Base-by-base conservation (phyloP, 371 early-diverging fungal genomes). In the Zancudomyces culisetae region DNA sequence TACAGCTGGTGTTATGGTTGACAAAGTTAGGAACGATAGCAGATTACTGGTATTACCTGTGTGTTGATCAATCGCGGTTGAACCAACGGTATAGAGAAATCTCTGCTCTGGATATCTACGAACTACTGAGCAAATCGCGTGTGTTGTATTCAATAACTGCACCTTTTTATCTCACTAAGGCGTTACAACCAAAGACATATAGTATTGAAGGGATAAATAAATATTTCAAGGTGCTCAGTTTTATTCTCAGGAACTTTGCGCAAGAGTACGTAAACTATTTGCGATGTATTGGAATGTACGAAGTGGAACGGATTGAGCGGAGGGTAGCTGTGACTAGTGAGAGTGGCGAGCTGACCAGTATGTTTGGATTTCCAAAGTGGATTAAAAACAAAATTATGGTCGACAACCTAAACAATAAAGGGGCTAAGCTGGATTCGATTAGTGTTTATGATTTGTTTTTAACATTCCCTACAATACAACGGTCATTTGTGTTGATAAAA, bases 21-120 rank as follows among this genome's bases (percentile, higher is more conserved):
- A 67, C 66, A 39, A 67, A 65, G 55, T 55, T 66, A 20, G 66
- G 61, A 59, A 49, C 51, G 27, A 63, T 66, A 27, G 66, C 66
- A n/a, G 66, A 66, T 51, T 59, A 55, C 43, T 66, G 66, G 66
- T 55, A 61, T 27, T 50, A 55, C 43, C 52, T 67, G 18, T 58
- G 58, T 28, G n/a, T n/a, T n/a, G n/a, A n/a, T n/a, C n/a, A n/a
- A n/a, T n/a, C n/a, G n/a, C n/a, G n/a, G n/a, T n/a, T n/a, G n/a
- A n/a, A n/a, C n/a, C n/a, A n/a, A n/a, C n/a, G n/a, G n/a, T n/a
- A n/a, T n/a, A n/a, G n/a, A n/a, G n/a, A n/a, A n/a, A n/a, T n/a
- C n/a, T n/a, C n/a, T n/a, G n/a, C n/a, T 26, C 8, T 29, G 15
- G 50, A 49, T 2, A 30, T 49, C 13, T 19, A 22, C 19, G 50